Evolutionary conservation across 2,329 filamentous ascomycete species (phyloP), one percentile per base, ranked within the genome.

Genomic region (Alternaria postmessia): DNA sequence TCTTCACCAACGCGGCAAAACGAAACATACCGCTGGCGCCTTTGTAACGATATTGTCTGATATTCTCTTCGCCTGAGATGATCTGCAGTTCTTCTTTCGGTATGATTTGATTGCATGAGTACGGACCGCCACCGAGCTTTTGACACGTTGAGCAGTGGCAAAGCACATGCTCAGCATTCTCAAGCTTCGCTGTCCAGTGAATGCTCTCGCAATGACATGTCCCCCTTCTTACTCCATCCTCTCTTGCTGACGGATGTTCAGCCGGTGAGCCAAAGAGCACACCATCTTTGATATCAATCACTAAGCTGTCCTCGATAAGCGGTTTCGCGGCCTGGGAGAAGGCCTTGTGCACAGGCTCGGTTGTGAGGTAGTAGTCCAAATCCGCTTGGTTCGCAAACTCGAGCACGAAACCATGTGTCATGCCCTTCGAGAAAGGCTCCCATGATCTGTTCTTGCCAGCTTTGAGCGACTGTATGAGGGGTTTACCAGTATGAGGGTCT

Each of bases 121-220:
- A 79, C 28, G 73, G 75, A 8, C 73, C 75, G 18, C 75, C 76
- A 4, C 72, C 73, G 9, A 78, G 57, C 44, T 74, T 74, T 61
- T 78, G 75, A 44, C 77, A 78, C 4, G 75, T 78, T 18, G 65
- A 61, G 61, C 77, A 79, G 60, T 78, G 76, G 43, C 77, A 78
- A 24, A 79, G 64, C 12, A 79, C 72, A 57, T 78, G 75, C 54
- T 75, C 68, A 7, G 65, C 66, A 46, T 63, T 71, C 11, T 71
- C 71, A 14, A 70, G 51, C 22, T 48, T 61, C 9, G 73, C 75
- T 62, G 47, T 68, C 69, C 65, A 73, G 12, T 28, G 44, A 11
- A 75, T 60, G 28, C 62, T 65, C 20, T 70, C 71, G 30, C 76
- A 78, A 58, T 79, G 75, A 57, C 77, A 79, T 5, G 60, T 61